Conservation (phyloP, 2,329 filamentous ascomycete species). For the Proliferodiscus dingleyae region DNA sequence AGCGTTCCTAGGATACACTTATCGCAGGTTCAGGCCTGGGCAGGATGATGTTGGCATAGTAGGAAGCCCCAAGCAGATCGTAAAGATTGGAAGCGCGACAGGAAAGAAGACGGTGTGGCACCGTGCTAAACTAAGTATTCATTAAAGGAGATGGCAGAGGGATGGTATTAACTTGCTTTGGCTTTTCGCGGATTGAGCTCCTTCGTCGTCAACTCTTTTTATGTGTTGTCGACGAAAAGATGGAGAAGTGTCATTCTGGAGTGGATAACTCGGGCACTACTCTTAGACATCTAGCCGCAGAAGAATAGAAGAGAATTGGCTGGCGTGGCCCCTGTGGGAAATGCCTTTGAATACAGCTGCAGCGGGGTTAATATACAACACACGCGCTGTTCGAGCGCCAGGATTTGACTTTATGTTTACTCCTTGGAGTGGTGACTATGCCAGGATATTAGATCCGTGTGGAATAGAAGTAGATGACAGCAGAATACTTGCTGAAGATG, state of each 20-base stretch:
- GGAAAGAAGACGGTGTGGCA: constrained; percentile 26
- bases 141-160: constrained; percentile 14
- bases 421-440: too few species aligned
- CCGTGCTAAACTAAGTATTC: constrained; percentile 29
- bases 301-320: neutral
- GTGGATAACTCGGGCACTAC: constrained; percentile 19
- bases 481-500: too few species aligned
- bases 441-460: too few species aligned
- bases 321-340: too few species aligned
- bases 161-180: neutral
- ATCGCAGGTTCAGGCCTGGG: constrained; percentile 48
- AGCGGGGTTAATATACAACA: too few species aligned
- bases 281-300: neutral
- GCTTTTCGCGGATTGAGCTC: too few species aligned
- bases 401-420: too few species aligned
- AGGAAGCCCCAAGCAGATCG: constrained; percentile 4
- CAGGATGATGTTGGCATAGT: constrained; percentile 8
- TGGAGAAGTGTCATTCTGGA: constrained; percentile 13
- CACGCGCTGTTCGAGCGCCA: too few species aligned
- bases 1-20: constrained; percentile 88
- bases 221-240: neutral
- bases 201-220: too few species aligned
- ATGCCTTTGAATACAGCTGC: neutral
- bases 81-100: constrained; percentile 4
- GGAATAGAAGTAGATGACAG: too few species aligned